Percentiles rank a stretch among this genome's conserved stretches.
Conservation (phyloP, 768 basidiomycete species). For the Leccinum longicurvipes region DNA sequence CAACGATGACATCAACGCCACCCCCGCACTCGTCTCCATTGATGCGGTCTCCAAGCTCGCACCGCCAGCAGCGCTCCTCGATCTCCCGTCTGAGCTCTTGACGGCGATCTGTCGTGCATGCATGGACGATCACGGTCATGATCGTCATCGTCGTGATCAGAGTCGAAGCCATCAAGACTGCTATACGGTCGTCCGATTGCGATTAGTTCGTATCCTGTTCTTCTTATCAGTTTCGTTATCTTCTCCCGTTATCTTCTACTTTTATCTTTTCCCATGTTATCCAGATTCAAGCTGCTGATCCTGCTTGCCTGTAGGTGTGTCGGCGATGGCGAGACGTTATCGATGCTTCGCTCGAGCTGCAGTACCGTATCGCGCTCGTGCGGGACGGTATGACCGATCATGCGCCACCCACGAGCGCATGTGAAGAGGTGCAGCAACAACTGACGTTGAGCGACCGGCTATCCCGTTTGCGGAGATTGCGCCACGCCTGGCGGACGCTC, state of each 20-base stretch:
- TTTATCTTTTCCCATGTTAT: too few relatives aligned
- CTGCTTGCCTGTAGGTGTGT: slow-evolving; percentile 19
- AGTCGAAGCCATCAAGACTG: slow-evolving; percentile 7
- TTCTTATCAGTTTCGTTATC: too few relatives aligned
- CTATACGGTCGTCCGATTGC: slow-evolving; percentile 8
- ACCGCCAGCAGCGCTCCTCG: slow-evolving; percentile 1
- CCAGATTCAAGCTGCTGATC: too few relatives aligned
- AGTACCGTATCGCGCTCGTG: slow-evolving; percentile 39
- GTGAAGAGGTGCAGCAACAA: background rate
- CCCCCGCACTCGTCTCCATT: background rate
- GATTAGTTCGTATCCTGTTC: slow-evolving; percentile 9
- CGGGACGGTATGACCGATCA: slow-evolving; percentile 34
- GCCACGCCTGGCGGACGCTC: slow-evolving; percentile 35
- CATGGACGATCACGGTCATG: background rate
- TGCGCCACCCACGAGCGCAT: background rate
- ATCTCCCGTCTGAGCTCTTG: slow-evolving; percentile 17
- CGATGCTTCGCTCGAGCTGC: slow-evolving; percentile 31
- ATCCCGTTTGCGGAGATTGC: slow-evolving; percentile 31
- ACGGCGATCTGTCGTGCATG: slow-evolving; percentile 5
- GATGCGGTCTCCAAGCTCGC: too few relatives aligned
- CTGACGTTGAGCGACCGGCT: slow-evolving; percentile 27
- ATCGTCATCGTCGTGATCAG: background rate
- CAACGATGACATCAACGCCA: background rate
- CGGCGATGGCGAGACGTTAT: slow-evolving; percentile 15
- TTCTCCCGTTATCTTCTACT: too few relatives aligned